phyloP scores from a whole-genome alignment of 148 eudicot genomes.

The Nyssa sinensis region DNA sequence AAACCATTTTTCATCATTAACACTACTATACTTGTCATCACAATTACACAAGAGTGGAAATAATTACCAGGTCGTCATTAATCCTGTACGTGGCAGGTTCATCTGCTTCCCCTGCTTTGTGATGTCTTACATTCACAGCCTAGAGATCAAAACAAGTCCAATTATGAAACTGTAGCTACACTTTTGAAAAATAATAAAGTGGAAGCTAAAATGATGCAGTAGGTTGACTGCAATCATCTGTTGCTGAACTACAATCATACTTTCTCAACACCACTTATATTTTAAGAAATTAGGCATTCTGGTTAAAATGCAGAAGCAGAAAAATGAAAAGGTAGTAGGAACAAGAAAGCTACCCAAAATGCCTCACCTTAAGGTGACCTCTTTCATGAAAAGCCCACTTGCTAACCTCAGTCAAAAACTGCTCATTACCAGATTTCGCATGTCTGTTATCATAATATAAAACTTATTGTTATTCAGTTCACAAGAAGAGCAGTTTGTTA shows the following conservation, averaged over 20 bases:
- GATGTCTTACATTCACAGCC: conserved; percentile 79
- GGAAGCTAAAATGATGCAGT: too few species aligned
- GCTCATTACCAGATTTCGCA: conserved; percentile 79
- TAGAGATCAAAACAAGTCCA: conserved; percentile 15
- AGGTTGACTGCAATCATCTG: too few species aligned
- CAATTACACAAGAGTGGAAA: neutral
- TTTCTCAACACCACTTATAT: too few species aligned
- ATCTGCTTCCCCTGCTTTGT: conserved; percentile 66
- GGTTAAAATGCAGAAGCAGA: too few species aligned
- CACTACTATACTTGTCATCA: neutral
- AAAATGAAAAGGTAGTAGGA: too few species aligned
- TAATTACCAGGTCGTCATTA: conserved; percentile 78
- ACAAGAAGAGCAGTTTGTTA: too few species aligned
- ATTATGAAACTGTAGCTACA: too few species aligned
- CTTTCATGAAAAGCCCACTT: conserved; percentile 95
- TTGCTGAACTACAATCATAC: too few species aligned
- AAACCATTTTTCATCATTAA: neutral
- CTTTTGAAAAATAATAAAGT: too few species aligned
- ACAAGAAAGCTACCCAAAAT: too few species aligned
- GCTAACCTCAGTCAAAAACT: conserved; percentile 68
- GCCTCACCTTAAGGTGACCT: conserved; percentile 79
- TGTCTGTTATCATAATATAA: conserved; percentile 32
- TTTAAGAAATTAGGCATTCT: too few species aligned
- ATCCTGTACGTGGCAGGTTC: conserved; percentile 86
- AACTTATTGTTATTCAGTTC: too few species aligned